phyloP scores from a whole-genome alignment of 1,139 yeast species.

The Blastobotrys persicus region DNA sequence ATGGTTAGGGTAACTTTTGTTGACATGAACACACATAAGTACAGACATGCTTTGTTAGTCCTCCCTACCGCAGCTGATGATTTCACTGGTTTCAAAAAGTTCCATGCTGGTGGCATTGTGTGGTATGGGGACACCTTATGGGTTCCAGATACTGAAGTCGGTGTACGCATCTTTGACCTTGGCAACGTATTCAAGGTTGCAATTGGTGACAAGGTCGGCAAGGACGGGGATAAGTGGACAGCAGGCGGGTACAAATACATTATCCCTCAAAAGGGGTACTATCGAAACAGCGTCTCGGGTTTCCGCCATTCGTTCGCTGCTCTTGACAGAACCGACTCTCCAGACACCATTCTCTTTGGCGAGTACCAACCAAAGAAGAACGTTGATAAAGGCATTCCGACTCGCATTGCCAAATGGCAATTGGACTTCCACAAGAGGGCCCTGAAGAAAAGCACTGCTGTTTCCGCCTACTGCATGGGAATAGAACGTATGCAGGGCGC shows the following conservation, averaged over 20 bases:
- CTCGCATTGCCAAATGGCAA: slow-evolving; percentile 10
- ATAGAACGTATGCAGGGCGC: slow-evolving; percentile 16
- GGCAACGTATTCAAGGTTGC: slow-evolving; percentile 15
- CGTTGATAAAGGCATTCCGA: slow-evolving; percentile 1
- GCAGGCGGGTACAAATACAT: slow-evolving; percentile 16
- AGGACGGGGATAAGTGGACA: slow-evolving; percentile 13
- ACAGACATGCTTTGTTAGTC: slow-evolving; percentile 15
- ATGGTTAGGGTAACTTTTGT: slow-evolving; percentile 13
- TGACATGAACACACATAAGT: slow-evolving; percentile 12
- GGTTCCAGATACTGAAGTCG: slow-evolving; percentile 15
- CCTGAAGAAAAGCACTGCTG: slow-evolving; percentile 2
- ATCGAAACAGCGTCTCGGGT: slow-evolving; percentile 6
- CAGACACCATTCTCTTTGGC: slow-evolving; percentile 16
- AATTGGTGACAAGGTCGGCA: slow-evolving; percentile 11
- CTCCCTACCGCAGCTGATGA: slow-evolving; percentile 15
- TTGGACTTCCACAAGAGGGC: slow-evolving; percentile 11
- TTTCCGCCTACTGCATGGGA: slow-evolving; percentile 15
- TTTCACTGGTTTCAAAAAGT: slow-evolving; percentile 11
- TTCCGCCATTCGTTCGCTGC: slow-evolving; percentile 9
- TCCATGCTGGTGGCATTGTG: slow-evolving; percentile 17
- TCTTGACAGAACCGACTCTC: slow-evolving; percentile 12
- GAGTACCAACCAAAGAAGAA: slow-evolving; percentile 10
- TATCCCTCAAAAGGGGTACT: slow-evolving; percentile 15
- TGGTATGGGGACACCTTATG: slow-evolving; percentile 17
- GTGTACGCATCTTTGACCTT: slow-evolving; percentile 14